Evolutionary conservation across 768 basidiomycete species (phyloP), one percentile per base, ranked within the genome.

Genomic region (Favolaschia claudopus): DNA sequence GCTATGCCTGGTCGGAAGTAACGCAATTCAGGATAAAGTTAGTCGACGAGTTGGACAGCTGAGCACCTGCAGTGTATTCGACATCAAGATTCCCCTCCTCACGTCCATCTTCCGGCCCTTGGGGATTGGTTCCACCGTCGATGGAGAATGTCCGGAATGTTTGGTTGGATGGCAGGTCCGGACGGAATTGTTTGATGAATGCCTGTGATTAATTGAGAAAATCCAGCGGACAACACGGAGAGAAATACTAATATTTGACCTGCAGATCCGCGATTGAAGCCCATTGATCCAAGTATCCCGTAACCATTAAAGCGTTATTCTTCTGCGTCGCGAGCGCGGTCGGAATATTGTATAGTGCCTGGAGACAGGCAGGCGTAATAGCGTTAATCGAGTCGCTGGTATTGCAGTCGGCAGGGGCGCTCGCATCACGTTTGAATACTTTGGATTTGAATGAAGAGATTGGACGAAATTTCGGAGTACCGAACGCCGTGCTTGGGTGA

Each of bases 281-380:
- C 33, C 44, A 56, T 4, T 48, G 12, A 5, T 28, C 55, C 8
- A 27, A 29, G 38, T 49, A 57, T n/a, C 55, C 46, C 34, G 74
- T 68, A 3, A 76, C 73, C 10, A 65, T 72, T 8, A 77, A 65
- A 6, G 44, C 62, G 58, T 70, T 75, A 20, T 61, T 62, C 4
- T 65, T 38, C 45, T 74, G 67, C 1, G 74, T 72, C 4, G 74
- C 72, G 13, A 53, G 52, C 5, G 73, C 70, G 10, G 69, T 56
- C 1, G 76, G 74, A 45, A 77, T 74, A 7, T 71, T 73, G 56
- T 78, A 77, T 1, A 77, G 53, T 3, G 68, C 69, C 48, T 75
- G 72, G 3, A 78, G 53, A 59, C 76, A 77, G 6, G 72, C 57
- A 0, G 76, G 76, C 24, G 72, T 76, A 25, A 76, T 60, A n/a